Evolutionary conservation across 208 protist species (phyloP).

Genomic region (Tritrichomonas musculus): DNA sequence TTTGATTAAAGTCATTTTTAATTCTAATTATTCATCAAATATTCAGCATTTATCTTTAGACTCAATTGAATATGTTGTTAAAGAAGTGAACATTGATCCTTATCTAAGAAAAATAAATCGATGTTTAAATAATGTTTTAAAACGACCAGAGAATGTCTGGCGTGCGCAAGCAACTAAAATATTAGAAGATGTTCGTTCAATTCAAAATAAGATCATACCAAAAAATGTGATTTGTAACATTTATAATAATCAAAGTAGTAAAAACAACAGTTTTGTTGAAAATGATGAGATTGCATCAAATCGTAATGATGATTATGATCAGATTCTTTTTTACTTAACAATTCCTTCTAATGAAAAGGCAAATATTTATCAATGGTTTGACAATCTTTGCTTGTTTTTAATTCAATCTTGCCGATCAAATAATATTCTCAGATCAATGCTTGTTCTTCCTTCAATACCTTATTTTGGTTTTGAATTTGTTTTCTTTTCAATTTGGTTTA

Average conservation of each 20-base stretch:
- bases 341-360: background rate
- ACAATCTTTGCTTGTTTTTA: background rate
- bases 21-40: background rate
- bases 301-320: background rate
- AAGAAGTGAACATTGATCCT: background rate
- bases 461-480: background rate
- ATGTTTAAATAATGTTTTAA: background rate
- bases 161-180: background rate
- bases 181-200: background rate
- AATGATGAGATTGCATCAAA: too few relatives aligned
- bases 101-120: background rate
- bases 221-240: too few relatives aligned
- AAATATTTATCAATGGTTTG: background rate
- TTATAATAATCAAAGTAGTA: too few relatives aligned
- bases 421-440: background rate
- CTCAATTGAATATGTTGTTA: background rate
- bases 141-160: background rate
- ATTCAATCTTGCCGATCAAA: background rate
- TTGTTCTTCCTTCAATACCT: background rate
- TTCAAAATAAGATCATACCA: background rate
- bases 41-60: background rate
- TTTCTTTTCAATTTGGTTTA: background rate
- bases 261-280: too few relatives aligned
- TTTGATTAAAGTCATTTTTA: background rate
- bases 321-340: background rate